These are phyloP conservation scores for Schizophyllum amplum DNA, from an alignment of 1,284 basidiomycete species.

Conservation along the genomic window DNA sequence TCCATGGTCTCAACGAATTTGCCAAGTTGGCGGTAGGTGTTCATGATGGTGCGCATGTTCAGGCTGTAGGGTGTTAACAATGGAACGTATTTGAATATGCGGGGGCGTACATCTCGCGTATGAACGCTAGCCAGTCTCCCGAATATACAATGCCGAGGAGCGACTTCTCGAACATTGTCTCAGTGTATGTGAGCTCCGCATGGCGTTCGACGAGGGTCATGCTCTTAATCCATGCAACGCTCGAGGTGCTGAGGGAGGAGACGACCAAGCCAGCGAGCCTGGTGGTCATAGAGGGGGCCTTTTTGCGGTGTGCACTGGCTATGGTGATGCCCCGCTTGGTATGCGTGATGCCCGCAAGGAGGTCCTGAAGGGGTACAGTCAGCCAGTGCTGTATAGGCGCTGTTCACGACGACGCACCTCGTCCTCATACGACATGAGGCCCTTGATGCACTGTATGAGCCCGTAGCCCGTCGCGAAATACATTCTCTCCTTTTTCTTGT, in stretches of 20 bases:
- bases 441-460: conserved; percentile 75
- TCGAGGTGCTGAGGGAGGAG: conserved; percentile 39
- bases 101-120: conserved; percentile 93
- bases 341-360: conserved; percentile 57
- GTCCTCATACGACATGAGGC: conserved; percentile 76
- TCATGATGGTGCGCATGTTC: conserved; percentile 71
- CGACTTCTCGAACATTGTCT: conserved; percentile 81
- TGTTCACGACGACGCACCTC: conserved; percentile 36
- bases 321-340: conserved; percentile 56
- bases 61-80: conserved; percentile 45
- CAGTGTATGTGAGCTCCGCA: conserved; percentile 90
- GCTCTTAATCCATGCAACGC: conserved; percentile 56
- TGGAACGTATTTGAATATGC: too few relatives aligned
- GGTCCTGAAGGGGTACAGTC: conserved; percentile 44
- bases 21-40: neutral
- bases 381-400: neutral
- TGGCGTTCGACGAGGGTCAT: conserved; percentile 89
- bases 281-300: conserved; percentile 47
- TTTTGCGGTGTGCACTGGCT: conserved; percentile 59
- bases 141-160: conserved; percentile 82
- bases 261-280: conserved; percentile 56
- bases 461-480: conserved; percentile 85
- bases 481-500: conserved; percentile 66
- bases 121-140: conserved; percentile 87
- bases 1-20: conserved; percentile 32